phyloP scores from a whole-genome alignment of 352 stramenopile species.

The Pythium apleroticum region DNA sequence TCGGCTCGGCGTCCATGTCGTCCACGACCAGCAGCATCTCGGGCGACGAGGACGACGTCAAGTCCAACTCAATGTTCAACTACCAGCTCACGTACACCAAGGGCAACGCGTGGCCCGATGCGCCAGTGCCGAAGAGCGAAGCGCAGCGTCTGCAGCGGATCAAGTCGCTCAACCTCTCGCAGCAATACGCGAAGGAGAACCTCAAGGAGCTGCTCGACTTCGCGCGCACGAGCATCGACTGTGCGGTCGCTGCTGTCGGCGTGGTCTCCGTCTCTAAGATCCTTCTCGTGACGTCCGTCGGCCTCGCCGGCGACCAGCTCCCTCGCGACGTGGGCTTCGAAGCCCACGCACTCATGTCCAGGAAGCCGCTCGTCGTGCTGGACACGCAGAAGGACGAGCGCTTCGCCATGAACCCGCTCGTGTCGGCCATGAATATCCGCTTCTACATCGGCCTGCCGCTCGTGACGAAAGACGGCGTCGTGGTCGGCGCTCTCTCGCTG shows the following conservation, averaged over 20 bases:
- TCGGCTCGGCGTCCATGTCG: constrained; percentile 9
- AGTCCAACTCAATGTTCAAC: constrained; percentile 49
- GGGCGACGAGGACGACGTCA: constrained; percentile 60
- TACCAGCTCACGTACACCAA: constrained; percentile 76
- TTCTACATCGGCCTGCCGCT: constrained; percentile 81
- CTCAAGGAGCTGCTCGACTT: constrained; percentile 76
- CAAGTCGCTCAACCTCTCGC: constrained; percentile 68
- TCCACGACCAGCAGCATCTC: constrained; percentile 21
- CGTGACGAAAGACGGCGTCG: constrained; percentile 63
- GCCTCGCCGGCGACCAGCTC: constrained; percentile 73
- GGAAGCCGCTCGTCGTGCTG: constrained; percentile 69
- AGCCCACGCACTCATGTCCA: constrained; percentile 74
- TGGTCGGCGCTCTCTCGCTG: constrained; percentile 72
- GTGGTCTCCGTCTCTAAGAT: constrained; percentile 72
- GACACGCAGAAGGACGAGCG: constrained; percentile 73
- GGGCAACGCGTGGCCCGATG: constrained; percentile 76
- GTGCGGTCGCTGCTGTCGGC: constrained; percentile 64
- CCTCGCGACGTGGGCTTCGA: constrained; percentile 77
- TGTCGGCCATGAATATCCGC: constrained; percentile 65
- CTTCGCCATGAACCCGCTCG: constrained; percentile 77
- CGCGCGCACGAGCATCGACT: constrained; percentile 65
- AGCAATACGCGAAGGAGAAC: constrained; percentile 72
- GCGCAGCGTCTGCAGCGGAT: constrained; percentile 56
- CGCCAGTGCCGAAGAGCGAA: constrained; percentile 55
- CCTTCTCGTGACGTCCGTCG: constrained; percentile 74